Conservation (phyloP, 2,329 filamentous ascomycete species). For the Pyricularia sp. region DNA sequence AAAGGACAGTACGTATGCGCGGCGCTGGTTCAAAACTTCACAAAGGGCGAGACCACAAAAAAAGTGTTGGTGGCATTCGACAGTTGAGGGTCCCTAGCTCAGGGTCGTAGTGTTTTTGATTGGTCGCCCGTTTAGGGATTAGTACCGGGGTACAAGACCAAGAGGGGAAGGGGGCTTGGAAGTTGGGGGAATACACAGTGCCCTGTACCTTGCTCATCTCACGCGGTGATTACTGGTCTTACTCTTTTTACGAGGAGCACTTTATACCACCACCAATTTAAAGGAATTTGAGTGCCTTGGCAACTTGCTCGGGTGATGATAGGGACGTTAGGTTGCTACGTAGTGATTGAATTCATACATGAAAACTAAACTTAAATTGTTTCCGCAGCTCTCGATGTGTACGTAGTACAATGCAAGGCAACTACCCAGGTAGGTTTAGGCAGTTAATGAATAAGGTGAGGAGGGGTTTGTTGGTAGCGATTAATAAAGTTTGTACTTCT, state of each 20-base stretch:
- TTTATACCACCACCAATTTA: background rate
- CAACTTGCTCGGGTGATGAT: too few species aligned
- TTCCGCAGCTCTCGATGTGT: background rate
- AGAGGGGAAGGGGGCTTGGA: background rate
- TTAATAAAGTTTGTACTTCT: too few species aligned
- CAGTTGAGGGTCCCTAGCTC: background rate
- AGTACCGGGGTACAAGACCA: background rate
- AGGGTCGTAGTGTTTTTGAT: background rate
- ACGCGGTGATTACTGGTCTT: background rate
- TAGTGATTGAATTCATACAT: background rate
- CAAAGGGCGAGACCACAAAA: background rate
- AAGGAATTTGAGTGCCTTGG: too few species aligned
- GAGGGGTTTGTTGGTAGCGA: too few species aligned
- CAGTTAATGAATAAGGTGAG: too few species aligned
- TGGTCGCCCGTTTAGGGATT: background rate
- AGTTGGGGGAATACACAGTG: background rate
- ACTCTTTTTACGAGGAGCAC: background rate
- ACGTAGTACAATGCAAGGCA: background rate
- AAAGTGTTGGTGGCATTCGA: background rate
- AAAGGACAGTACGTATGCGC: background rate
- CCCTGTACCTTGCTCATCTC: background rate
- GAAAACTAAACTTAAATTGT: background rate
- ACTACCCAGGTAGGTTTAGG: too few species aligned
- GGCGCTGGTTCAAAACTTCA: background rate
- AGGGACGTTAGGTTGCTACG: too few species aligned